phyloP scores from a whole-genome alignment of 2,329 filamentous ascomycete species.

The Ophiostoma perfectum region DNA sequence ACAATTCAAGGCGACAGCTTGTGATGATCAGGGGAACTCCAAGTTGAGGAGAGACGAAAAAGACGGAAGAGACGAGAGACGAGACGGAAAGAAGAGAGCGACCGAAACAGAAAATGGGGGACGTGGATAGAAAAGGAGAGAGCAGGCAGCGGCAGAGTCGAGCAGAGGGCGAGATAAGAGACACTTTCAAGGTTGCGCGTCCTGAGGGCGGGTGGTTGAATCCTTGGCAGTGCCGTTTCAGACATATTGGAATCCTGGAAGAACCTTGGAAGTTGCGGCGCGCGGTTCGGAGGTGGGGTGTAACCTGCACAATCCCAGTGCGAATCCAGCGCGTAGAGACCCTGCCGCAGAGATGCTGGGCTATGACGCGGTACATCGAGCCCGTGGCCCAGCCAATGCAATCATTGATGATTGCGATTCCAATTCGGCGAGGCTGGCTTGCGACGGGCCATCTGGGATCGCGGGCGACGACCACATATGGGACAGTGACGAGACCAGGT shows the following conservation, averaged over 20 bases:
- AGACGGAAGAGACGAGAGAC: constrained; percentile 24
- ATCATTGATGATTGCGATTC: not conserved
- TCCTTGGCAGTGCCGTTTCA: constrained; percentile 21
- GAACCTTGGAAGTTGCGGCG: constrained; percentile 12
- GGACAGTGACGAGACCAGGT: too few relatives aligned
- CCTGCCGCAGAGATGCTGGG: not conserved
- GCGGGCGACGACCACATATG: too few relatives aligned
- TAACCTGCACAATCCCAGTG: constrained; percentile 4
- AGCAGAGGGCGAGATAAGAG: constrained; percentile 7
- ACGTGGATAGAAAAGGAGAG: not conserved
- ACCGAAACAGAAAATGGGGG: constrained; percentile 17
- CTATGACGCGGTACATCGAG: constrained; percentile 1
- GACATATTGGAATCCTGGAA: constrained; percentile 20
- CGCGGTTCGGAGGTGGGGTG: constrained; percentile 2
- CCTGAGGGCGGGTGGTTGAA: constrained; percentile 8
- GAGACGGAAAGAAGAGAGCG: constrained; percentile 14
- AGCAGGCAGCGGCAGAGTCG: constrained; percentile 13
- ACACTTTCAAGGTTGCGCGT: constrained; percentile 18
- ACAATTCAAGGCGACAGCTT: not conserved
- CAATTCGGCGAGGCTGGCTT: not conserved
- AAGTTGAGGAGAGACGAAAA: not conserved
- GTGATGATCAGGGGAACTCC: constrained; percentile 25
- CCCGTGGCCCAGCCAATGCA: not conserved
- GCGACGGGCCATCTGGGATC: not conserved
- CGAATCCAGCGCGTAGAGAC: not conserved